These are phyloP conservation scores for Daedalea quercina DNA, from an alignment of 768 basidiomycete species.

Conservation along the genomic window DNA sequence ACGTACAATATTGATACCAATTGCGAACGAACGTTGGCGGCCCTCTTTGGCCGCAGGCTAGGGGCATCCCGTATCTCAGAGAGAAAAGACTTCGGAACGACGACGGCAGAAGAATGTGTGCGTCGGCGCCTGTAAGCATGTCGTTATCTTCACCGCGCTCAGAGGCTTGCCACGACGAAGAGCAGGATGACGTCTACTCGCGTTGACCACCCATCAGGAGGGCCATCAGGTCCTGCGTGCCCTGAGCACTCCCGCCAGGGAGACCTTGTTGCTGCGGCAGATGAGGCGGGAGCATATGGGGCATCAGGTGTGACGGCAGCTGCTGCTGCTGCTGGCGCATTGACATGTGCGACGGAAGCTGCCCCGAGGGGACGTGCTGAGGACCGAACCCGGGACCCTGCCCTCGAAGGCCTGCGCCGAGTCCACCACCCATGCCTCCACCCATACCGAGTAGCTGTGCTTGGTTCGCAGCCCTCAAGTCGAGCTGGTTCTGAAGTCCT, in stretches of 20 bases:
- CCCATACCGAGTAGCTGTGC: constrained; percentile 40
- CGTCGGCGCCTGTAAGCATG: no score
- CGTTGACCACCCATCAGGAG: constrained; percentile 75
- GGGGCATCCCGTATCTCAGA: neutral
- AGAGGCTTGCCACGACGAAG: no score
- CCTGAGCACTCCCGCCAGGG: constrained; percentile 42
- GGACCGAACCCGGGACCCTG: constrained; percentile 41
- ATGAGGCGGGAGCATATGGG: constrained; percentile 38
- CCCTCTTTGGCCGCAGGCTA: neutral
- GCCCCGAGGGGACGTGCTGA: constrained; percentile 36
- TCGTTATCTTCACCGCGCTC: no score
- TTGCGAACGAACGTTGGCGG: neutral
- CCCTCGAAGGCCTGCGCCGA: constrained; percentile 42
- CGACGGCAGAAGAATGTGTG: no score
- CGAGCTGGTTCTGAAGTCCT: constrained; percentile 47
- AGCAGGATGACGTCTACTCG: constrained; percentile 38
- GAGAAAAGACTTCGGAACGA: no score
- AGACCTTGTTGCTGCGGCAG: constrained; percentile 60
- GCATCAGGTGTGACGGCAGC: constrained; percentile 50
- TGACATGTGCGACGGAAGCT: constrained; percentile 31
- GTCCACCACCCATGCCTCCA: constrained; percentile 42
- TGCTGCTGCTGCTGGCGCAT: constrained; percentile 47
- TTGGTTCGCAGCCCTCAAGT: constrained; percentile 45
- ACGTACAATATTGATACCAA: neutral
- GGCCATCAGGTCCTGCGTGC: constrained; percentile 74